Evolutionary conservation across 257 asterid species (phyloP).

Genomic region (Petunia axillaris): DNA sequence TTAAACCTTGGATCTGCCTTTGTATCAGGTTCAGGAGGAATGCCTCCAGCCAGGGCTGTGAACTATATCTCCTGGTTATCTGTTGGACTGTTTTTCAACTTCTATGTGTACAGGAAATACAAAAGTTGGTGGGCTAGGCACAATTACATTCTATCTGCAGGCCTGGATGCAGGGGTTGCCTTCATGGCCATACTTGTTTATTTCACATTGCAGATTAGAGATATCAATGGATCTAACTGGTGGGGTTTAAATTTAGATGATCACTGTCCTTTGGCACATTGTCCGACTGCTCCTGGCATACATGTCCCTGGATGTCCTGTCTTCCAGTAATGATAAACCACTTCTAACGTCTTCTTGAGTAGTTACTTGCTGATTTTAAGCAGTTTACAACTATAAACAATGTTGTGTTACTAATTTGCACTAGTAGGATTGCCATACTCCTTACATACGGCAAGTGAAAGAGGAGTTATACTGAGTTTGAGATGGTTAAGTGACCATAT

Average conservation of each 20-base stretch:
- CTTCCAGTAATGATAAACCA: slow-evolving; percentile 23
- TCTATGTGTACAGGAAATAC: slow-evolving; percentile 49
- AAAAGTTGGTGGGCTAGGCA: slow-evolving; percentile 84
- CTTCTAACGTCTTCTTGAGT: no score
- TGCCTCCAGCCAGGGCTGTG: slow-evolving; percentile 64
- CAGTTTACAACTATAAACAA: no score
- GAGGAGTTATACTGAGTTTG: no score
- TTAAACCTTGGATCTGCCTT: neutral
- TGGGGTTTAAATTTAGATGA: slow-evolving; percentile 68
- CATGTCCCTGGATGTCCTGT: slow-evolving; percentile 59
- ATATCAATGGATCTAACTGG: slow-evolving; percentile 61
- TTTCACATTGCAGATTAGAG: slow-evolving; percentile 49
- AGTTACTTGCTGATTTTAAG: no score
- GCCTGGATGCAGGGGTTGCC: slow-evolving; percentile 75
- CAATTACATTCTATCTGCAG: slow-evolving; percentile 67
- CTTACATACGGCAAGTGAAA: no score
- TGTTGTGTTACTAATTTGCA: no score
- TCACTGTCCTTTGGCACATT: slow-evolving; percentile 64
- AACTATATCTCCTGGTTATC: slow-evolving; percentile 59
- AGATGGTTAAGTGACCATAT: no score
- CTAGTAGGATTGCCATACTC: no score
- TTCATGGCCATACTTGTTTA: slow-evolving; percentile 68
- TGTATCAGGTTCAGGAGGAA: slow-evolving; percentile 51
- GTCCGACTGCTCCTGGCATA: slow-evolving; percentile 69
- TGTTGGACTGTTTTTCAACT: slow-evolving; percentile 60